Evolutionary conservation across 208 protist genomes (phyloP), one percentile per base, ranked within the genome.

Genomic region (Trypanosoma avium): DNA sequence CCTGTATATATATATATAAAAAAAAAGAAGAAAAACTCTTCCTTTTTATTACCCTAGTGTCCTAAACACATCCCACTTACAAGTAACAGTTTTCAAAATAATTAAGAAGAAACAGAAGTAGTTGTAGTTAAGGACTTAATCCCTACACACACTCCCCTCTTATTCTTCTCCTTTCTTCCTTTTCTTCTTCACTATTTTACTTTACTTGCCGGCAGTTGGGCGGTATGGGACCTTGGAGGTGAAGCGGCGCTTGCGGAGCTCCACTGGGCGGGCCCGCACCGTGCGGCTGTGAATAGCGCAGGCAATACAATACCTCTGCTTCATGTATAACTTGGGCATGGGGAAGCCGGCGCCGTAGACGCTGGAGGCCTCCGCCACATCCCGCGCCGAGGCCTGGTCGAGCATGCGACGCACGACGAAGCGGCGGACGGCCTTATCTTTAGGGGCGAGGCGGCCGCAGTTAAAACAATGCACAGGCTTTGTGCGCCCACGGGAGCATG

Each of bases 301-400:
- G 24, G 98, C 98, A 61, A 99, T 97, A 92, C 98, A 99, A 94
- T 99, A 99, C 82, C 99, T 93, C 80, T 98, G 84, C 95, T 99
- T 99, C 79, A 98, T 88, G 95, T 99, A 99, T 54, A 99, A 82
- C 96, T 99, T 99, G 60, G 98, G 98, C 72, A 99, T 93, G 60
- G 81, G 80, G 81, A 93, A 97, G 65, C 81, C 89, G 73, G 84
- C 77, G 27, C 97, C 84, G 73, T 97, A 96, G 61, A 98, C 70
- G 47, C 79, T 88, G 62, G 88, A 97, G 55, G 94, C 90, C 73
- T 99, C 98, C 21, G 84, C 82, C 58, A 99, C 97, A 93, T 99
- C 98, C 70, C 97, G 92, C 38, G 97, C 84, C 27, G 96, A 98
- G 43, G 97, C 97, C 68, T 87, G 84, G 74, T 99, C 98, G 56